These are phyloP conservation scores for Papilionanthe hybrid DNA, from an alignment of 116 monocot species.

Conservation along the genomic window DNA sequence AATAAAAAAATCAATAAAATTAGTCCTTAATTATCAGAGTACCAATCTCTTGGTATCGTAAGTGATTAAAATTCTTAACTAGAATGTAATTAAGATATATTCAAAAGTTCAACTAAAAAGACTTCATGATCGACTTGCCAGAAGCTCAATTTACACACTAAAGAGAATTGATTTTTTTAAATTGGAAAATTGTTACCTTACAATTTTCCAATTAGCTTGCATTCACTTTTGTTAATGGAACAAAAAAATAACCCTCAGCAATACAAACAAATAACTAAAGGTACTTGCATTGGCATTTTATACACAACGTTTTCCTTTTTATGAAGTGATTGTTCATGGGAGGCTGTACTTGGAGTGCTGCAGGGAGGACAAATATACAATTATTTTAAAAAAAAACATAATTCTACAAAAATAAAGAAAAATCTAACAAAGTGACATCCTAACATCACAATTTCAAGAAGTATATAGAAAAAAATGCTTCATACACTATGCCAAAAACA, in stretches of 20 bases:
- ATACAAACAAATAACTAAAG: not conserved
- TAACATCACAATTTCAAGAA: not conserved
- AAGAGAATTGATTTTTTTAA: not conserved
- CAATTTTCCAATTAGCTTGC: not conserved
- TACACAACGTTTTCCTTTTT: not conserved
- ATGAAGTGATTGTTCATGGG: no score
- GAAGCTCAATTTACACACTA: not conserved
- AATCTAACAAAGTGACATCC: not conserved
- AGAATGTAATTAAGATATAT: not conserved
- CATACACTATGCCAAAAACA: not conserved
- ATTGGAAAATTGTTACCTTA: not conserved
- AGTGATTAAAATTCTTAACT: not conserved
- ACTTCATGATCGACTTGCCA: not conserved
- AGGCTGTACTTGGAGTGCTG: no score
- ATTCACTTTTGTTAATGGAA: not conserved
- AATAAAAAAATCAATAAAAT: no score
- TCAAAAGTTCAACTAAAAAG: not conserved
- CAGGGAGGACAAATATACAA: not conserved
- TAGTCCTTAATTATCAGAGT: no score
- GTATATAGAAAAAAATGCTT: not conserved
- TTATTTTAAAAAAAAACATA: not conserved
- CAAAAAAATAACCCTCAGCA: not conserved
- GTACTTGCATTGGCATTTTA: not conserved
- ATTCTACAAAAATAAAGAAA: not conserved
- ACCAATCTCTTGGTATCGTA: not conserved